These are phyloP conservation scores for Diaporthe sp. DNA, from an alignment of 2,329 filamentous ascomycete genomes.

Conservation along the genomic window DNA sequence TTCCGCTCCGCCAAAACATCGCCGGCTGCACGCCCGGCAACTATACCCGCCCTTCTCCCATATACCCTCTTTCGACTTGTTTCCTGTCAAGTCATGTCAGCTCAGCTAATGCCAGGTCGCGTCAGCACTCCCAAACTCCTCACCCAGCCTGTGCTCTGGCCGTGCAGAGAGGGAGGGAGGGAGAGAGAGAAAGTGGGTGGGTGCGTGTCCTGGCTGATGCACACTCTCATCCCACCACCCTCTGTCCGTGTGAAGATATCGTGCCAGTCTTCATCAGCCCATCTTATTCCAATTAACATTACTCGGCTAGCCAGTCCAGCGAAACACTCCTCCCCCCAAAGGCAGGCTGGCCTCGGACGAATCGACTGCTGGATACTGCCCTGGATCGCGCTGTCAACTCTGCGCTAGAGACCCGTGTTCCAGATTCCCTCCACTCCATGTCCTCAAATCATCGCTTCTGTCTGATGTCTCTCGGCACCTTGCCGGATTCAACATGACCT, in stretches of 20 bases:
- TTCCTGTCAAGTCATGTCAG: constrained; percentile 33
- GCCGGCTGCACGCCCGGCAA: constrained; percentile 23
- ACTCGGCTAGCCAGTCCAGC: constrained; percentile 16
- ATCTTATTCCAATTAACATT: constrained; percentile 15
- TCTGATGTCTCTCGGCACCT: constrained; percentile 40
- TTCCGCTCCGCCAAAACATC: constrained; percentile 41
- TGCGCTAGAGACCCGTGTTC: constrained; percentile 37
- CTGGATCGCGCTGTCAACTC: constrained; percentile 18
- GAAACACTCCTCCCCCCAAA: constrained; percentile 1
- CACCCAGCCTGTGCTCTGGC: not conserved
- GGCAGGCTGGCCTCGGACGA: constrained; percentile 15
- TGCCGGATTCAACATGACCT: constrained; percentile 38
- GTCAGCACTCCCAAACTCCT: constrained; percentile 8
- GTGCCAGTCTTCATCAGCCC: constrained; percentile 12
- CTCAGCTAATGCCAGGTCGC: constrained; percentile 6
- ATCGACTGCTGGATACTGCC: constrained; percentile 9
- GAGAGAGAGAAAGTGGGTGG: not conserved
- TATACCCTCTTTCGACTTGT: constrained; percentile 41
- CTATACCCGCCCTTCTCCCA: constrained; percentile 33
- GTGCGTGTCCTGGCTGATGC: not conserved
- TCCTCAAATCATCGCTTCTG: constrained; percentile 42
- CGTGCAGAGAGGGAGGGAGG: not conserved
- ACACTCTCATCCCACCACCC: not conserved
- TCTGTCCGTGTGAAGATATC: not conserved
- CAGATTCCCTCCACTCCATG: constrained; percentile 28